Evolutionary conservation across 768 basidiomycete species (phyloP), one percentile per base, ranked within the genome.

Genomic region (Tulasnella calospora): DNA sequence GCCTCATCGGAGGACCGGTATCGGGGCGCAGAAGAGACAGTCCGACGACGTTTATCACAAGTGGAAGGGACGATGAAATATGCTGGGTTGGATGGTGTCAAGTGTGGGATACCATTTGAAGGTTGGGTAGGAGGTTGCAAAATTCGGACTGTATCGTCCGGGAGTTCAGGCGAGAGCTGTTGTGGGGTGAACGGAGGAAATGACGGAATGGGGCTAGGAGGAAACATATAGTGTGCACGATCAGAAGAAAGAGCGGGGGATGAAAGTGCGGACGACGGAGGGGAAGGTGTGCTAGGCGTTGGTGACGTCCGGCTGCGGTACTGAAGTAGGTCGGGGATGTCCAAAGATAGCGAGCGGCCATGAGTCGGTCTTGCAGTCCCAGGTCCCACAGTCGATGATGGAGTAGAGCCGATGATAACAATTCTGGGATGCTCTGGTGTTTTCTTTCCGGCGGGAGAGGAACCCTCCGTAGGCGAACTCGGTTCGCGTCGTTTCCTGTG

Each of bases 121-220:
- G 40, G 10, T 30, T 76, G 47, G 15, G 74, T 38, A 4, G 47
- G 51, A 12, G 35, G 17, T 23, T 57, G 46, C 12, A 57, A 33
- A 17, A 57, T 55, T n/a, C 36, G 13, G 23, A 76, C 35, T n/a
- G 44, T 17, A n/a, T 57, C 55, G 46, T 36, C 74, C 0, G 57
- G 57, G 57, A 61, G 57, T 27, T 61, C 57, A 61, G 57, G 57
- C 19, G 47, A 38, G 51, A n/a, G 36, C 17, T 76, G 27, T 8
- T 19, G 46, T 17, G 74, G 74, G 36, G 74, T 76, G 74, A 55
- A 76, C n/a, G 74, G 74, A 27, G 74, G 74, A 30, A 76, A 76
- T 47, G 74, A 76, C 8, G 74, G 74, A 51, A 76, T 76, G 13
- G 74, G 74, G 51, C 74, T 76, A 8, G 74, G 74, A 73, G 73